A percentile compares a stretch with the other conserved stretches of the same genome.
These are phyloP conservation scores for Paraphaeosphaeria sporulosa DNA, from an alignment of 2,329 filamentous ascomycete species.

Conservation along the genomic window DNA sequence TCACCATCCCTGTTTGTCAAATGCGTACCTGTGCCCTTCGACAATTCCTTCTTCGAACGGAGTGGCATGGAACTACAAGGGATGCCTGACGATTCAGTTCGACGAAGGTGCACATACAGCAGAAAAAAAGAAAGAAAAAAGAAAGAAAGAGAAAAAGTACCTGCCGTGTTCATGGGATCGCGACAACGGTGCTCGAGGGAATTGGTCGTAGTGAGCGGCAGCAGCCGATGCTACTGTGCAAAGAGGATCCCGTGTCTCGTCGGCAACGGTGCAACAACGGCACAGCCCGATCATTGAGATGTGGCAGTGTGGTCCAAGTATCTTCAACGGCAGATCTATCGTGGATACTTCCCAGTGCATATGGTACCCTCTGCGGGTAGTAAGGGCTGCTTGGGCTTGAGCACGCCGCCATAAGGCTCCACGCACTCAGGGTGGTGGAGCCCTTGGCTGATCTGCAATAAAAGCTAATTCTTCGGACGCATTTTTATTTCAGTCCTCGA, in stretches of 20 bases:
- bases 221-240: not conserved
- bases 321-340: not conserved
- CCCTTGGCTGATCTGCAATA: not conserved
- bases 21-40: too few relatives aligned
- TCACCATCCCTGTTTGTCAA: too few relatives aligned
- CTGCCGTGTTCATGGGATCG: too few relatives aligned
- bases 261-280: not conserved
- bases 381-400: not conserved
- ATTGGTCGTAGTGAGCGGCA: not conserved
- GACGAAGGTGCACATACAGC: too few relatives aligned
- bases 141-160: too few relatives aligned
- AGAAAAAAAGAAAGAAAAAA: too few relatives aligned
- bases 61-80: too few relatives aligned
- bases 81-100: too few relatives aligned
- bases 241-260: not conserved
- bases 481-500: not conserved
- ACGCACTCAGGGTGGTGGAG: not conserved
- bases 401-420: not conserved
- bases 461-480: not conserved
- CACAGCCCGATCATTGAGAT: not conserved
- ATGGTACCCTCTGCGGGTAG: not conserved
- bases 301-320: not conserved
- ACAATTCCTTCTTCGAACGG: too few relatives aligned
- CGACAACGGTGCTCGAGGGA: not conserved
- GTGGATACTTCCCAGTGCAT: too few relatives aligned